Conservation (phyloP, 2,329 filamentous ascomycete genomes). For the Calonectria montana region DNA sequence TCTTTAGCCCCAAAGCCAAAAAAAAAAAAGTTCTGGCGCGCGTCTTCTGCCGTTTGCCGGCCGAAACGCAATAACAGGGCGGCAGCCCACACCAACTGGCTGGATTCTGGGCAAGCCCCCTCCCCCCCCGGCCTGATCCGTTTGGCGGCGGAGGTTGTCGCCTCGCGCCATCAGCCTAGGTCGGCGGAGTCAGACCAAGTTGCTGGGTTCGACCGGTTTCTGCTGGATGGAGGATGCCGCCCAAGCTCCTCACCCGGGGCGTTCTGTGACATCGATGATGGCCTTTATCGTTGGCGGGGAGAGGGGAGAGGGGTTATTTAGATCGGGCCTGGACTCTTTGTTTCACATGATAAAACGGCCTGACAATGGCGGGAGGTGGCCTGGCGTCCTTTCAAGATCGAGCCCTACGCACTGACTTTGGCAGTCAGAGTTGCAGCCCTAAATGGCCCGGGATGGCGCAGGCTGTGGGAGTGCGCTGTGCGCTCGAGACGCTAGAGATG, state of each 20-base stretch:
- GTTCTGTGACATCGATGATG: neutral
- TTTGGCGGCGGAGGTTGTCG: neutral
- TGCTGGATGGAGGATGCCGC: neutral
- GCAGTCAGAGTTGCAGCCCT: neutral
- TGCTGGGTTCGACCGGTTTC: neutral
- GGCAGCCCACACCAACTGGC: neutral
- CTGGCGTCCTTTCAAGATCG: neutral
- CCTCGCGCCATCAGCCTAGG: neutral
- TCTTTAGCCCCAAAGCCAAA: neutral
- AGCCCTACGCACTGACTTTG: neutral
- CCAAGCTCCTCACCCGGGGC: neutral
- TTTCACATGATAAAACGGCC: neutral
- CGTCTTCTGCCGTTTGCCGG: neutral
- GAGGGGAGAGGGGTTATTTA: too few relatives aligned
- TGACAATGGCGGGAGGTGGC: neutral
- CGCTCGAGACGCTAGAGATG: neutral
- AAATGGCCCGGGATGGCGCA: neutral
- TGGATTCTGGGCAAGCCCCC: neutral
- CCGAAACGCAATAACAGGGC: neutral
- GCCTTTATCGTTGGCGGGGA: neutral
- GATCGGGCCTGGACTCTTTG: neutral
- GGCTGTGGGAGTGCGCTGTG: neutral
- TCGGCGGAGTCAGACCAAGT: neutral
- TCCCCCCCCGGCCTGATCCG: neutral
- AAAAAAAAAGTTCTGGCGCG: neutral